Evolutionary conservation across 495 filamentous ascomycete genomes (phyloP).

Genomic region (Lophiotrema nucula): DNA sequence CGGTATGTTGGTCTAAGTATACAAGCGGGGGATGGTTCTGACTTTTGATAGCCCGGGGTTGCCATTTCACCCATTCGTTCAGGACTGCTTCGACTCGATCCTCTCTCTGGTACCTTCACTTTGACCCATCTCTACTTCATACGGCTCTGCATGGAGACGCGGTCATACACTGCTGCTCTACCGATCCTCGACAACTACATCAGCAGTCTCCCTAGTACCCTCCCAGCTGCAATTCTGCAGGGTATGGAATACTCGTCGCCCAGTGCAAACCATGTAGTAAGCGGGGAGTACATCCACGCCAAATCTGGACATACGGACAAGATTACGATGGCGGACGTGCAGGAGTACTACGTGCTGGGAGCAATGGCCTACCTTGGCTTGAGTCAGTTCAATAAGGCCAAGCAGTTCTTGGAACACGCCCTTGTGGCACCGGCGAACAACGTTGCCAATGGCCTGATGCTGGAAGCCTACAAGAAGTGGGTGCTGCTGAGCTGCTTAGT

Average conservation of each 20-base stretch:
- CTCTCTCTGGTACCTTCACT: constrained; percentile 68
- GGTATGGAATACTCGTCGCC: constrained; percentile 29
- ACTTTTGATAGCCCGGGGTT: constrained; percentile 51
- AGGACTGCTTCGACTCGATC: constrained; percentile 71
- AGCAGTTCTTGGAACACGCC: constrained; percentile 66
- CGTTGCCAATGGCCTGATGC: constrained; percentile 70
- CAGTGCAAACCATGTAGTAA: constrained; percentile 33
- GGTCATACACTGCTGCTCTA: constrained; percentile 55
- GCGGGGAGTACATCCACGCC: constrained; percentile 54
- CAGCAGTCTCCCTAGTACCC: constrained; percentile 57
- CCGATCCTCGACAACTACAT: constrained; percentile 68
- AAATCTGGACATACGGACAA: constrained; percentile 57
- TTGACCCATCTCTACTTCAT: constrained; percentile 62
- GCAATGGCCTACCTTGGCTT: constrained; percentile 75
- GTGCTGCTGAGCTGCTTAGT: constrained; percentile 72
- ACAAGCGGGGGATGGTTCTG: too few relatives aligned
- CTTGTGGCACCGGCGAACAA: constrained; percentile 61
- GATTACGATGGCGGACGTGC: constrained; percentile 57
- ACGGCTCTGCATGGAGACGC: constrained; percentile 57
- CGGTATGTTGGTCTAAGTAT: constrained; percentile 48
- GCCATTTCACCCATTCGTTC: constrained; percentile 60
- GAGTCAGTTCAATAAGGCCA: constrained; percentile 69
- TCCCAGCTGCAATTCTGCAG: constrained; percentile 20
- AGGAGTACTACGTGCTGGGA: constrained; percentile 76
- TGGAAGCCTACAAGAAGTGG: constrained; percentile 94